Percentiles rank a stretch among this genome's conserved stretches.
Conservation (phyloP, 2,329 filamentous ascomycete species). For the Cladosporium sp. region DNA sequence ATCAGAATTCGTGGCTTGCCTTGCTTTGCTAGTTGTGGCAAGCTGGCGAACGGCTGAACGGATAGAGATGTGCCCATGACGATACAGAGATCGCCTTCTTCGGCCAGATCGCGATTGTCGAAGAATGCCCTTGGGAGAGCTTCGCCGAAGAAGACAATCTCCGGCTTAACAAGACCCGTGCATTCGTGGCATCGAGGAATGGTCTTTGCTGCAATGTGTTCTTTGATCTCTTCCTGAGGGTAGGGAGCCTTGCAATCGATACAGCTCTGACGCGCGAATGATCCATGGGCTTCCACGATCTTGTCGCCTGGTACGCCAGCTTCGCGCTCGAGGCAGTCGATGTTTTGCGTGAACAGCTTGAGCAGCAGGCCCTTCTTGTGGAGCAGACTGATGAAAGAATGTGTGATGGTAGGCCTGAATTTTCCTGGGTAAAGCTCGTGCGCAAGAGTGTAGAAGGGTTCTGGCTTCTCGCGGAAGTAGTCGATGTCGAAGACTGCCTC, state of each 20-base stretch:
- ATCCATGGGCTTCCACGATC: slow-evolving; percentile 93
- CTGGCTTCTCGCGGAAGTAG: slow-evolving; percentile 82
- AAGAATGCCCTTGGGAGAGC: slow-evolving; percentile 68
- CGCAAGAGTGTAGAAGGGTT: slow-evolving; percentile 89
- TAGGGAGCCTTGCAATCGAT: slow-evolving; percentile 80
- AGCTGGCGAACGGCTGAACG: slow-evolving; percentile 84
- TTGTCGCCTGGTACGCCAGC: slow-evolving; percentile 79
- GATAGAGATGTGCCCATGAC: slow-evolving; percentile 86
- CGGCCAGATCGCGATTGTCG: slow-evolving; percentile 56
- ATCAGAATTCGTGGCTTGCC: slow-evolving; percentile 77
- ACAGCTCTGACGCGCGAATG: slow-evolving; percentile 87
- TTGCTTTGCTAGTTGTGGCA: slow-evolving; percentile 66
- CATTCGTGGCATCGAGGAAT: slow-evolving; percentile 75
- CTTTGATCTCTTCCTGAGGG: slow-evolving; percentile 72
- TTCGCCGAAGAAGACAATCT: slow-evolving; percentile 94
- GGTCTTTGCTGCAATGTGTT: slow-evolving; percentile 64
- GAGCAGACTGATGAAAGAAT: slow-evolving; percentile 83
- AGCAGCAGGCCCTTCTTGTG: slow-evolving; percentile 75
- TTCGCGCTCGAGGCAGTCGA: slow-evolving; percentile 87
- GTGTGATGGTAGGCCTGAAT: slow-evolving; percentile 84
- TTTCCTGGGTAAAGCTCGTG: slow-evolving; percentile 90
- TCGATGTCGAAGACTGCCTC: slow-evolving; percentile 93
- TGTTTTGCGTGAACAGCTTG: slow-evolving; percentile 96
- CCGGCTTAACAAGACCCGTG: slow-evolving; percentile 81
- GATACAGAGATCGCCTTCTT: slow-evolving; percentile 73